These are phyloP conservation scores for Mycocentrospora acerina DNA, from an alignment of 2,329 filamentous ascomycete genomes.

Conservation along the genomic window DNA sequence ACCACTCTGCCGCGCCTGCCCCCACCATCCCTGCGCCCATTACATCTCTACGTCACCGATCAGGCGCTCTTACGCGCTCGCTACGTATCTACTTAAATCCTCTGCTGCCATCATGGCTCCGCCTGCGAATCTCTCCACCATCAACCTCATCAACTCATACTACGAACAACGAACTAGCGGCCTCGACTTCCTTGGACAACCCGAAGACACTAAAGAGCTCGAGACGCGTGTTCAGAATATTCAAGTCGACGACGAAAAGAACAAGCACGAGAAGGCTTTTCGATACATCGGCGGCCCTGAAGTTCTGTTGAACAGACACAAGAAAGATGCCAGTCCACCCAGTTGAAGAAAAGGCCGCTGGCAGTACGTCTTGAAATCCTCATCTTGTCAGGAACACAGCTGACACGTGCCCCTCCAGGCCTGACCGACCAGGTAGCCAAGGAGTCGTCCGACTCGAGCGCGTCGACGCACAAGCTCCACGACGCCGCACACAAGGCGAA, in stretches of 20 bases:
- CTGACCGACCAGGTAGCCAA: slow-evolving; percentile 50
- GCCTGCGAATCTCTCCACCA: slow-evolving; percentile 3
- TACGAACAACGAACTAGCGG: slow-evolving; percentile 2
- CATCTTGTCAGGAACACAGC: background rate
- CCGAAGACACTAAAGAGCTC: slow-evolving; percentile 4
- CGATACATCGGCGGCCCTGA: slow-evolving; percentile 10
- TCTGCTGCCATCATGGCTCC: slow-evolving; percentile 8
- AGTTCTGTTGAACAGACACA: slow-evolving; percentile 4
- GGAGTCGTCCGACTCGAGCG: slow-evolving; percentile 46
- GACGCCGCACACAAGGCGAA: slow-evolving; percentile 46
- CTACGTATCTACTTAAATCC: slow-evolving; percentile 21
- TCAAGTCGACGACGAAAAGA: slow-evolving; percentile 6
- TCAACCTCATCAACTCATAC: slow-evolving; percentile 8
- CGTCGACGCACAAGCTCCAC: slow-evolving; percentile 40
- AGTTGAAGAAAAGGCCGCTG: slow-evolving; percentile 42
- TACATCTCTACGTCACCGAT: slow-evolving; percentile 25
- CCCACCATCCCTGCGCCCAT: too few relatives aligned
- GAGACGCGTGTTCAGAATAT: slow-evolving; percentile 9
- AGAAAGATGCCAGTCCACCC: slow-evolving; percentile 45
- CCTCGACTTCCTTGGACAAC: slow-evolving; percentile 1
- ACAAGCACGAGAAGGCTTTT: slow-evolving; percentile 8
- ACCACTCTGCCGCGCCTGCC: too few relatives aligned
- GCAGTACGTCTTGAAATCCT: slow-evolving; percentile 36
- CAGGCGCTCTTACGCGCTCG: slow-evolving; percentile 11
- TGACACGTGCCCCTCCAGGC: slow-evolving; percentile 27